Evolutionary conservation across 2,329 filamentous ascomycete species (phyloP).

Genomic region (Endocalyx cinctus): DNA sequence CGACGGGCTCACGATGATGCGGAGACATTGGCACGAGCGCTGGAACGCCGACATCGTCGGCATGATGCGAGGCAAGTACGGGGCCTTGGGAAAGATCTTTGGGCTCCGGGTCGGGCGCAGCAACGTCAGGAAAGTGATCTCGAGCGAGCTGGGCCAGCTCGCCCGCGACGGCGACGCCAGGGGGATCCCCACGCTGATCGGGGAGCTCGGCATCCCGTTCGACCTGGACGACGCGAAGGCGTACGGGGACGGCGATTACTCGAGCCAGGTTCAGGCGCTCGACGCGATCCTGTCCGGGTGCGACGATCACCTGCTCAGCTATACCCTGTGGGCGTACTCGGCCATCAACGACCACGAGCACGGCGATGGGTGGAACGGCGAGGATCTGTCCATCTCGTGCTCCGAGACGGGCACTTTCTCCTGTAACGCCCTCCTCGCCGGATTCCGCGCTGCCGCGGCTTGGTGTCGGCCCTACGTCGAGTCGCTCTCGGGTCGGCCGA

Average conservation of each 20-base stretch:
- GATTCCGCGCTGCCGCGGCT: constrained; percentile 12
- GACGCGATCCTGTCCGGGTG: constrained; percentile 16
- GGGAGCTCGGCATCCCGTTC: constrained; percentile 21
- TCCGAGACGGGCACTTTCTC: constrained; percentile 17
- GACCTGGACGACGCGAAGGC: constrained; percentile 15
- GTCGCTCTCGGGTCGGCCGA: constrained; percentile 5
- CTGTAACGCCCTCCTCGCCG: constrained; percentile 6
- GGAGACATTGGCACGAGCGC: constrained; percentile 17
- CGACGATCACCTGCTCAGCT: constrained; percentile 16
- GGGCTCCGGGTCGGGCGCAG: constrained; percentile 14
- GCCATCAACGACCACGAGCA: constrained; percentile 17
- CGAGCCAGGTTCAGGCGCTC: constrained; percentile 16
- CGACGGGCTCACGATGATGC: constrained; percentile 20
- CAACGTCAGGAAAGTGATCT: constrained; percentile 14
- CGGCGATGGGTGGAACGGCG: constrained; percentile 22
- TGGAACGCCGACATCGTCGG: constrained; percentile 21
- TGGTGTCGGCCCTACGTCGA: constrained; percentile 17
- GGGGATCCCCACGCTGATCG: constrained; percentile 15
- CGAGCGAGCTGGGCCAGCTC: constrained; percentile 15
- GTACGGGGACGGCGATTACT: constrained; percentile 17
- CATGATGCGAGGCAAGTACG: constrained; percentile 17
- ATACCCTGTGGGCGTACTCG: constrained; percentile 17
- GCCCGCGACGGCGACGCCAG: constrained; percentile 10
- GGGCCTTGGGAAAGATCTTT: constrained; percentile 11
- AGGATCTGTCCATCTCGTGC: constrained; percentile 19